A percentile compares a stretch with the other conserved stretches of the same genome.
Conservation (phyloP, 331 rosid genomes). For the Phaseolus coccineus region DNA sequence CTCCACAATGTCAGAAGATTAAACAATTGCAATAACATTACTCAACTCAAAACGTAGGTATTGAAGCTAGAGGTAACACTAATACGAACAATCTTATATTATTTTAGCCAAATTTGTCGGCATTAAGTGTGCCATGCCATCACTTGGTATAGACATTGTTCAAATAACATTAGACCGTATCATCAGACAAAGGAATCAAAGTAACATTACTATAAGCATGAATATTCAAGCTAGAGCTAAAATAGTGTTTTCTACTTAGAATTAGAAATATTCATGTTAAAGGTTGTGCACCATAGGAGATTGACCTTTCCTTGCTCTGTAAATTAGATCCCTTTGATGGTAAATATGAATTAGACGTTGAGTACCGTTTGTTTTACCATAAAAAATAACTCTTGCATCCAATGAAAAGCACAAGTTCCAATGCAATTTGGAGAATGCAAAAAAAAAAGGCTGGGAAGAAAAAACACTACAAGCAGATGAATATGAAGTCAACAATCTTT, state of each 20-base stretch:
- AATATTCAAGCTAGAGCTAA: constrained; percentile 28
- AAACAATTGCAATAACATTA: constrained; percentile 27
- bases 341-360: constrained; percentile 1
- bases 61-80: not conserved
- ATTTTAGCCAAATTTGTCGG: not conserved
- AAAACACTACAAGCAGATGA: constrained; percentile 3
- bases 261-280: constrained; percentile 8
- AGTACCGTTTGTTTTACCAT: not conserved
- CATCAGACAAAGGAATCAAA: constrained; percentile 27
- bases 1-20: constrained; percentile 33
- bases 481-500: not conserved
- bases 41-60: not conserved
- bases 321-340: not conserved
- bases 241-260: constrained; percentile 2
- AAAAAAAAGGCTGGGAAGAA: not conserved
- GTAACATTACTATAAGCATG: not conserved
- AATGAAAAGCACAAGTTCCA: not conserved
- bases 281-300: not conserved
- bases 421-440: not conserved
- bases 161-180: constrained; percentile 38
- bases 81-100: not conserved
- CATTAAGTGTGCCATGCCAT: not conserved
- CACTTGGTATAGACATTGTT: not conserved
- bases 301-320: constrained; percentile 8
- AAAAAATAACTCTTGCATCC: not conserved